Base-by-base conservation (phyloP, 495 filamentous ascomycete species). In the Penicillium soppii region DNA sequence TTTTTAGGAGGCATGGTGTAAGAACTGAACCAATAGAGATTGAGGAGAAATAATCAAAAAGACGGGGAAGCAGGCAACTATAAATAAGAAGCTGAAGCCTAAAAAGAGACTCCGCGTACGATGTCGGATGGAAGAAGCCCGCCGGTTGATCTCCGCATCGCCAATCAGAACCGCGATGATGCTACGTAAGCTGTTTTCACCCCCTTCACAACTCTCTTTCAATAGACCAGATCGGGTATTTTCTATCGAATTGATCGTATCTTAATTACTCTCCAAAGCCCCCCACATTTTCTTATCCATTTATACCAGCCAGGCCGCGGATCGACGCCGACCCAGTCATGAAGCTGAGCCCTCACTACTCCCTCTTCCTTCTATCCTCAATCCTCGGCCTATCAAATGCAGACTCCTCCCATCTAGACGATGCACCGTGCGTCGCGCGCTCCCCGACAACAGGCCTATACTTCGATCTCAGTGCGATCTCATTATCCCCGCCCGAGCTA, bases 391-490 rank as follows among this genome's bases (percentile, higher is more conserved):
- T 65, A 15, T 45, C 62, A 32, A 42, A 30, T 36, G 68, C 66
- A 22, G 60, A 61, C 22, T 52, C 60, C n/a, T 62, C 61, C 32
- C 55, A 55, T 38, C 57, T 56, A 17, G 66, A 71, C 43, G 44
- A 62, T 3, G 43, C 55, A 15, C 84, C 91, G 12, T 97, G 95
- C 66, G 92, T 92, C 5, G 85, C 89, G 10, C 85, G 84, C 43
- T 90, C 88, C 15, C 75, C 84, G 5, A 80, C 73, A 30, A 85
- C 76, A 41, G 91, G 90, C 40, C 75, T 87, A 46, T 97, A 91
- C 80, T 97, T 90, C 73, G 94, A 99, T 63, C 77, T 99, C 43
- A 87, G 85, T 57, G 80, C 87, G 7, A 82, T 97, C 52, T 81
- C 80, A 13, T 75, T 87, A 32, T 60, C 67, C 7, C 77, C 83